phyloP scores from a whole-genome alignment of 352 stramenopile species.

The Phytophthora syringae region DNA sequence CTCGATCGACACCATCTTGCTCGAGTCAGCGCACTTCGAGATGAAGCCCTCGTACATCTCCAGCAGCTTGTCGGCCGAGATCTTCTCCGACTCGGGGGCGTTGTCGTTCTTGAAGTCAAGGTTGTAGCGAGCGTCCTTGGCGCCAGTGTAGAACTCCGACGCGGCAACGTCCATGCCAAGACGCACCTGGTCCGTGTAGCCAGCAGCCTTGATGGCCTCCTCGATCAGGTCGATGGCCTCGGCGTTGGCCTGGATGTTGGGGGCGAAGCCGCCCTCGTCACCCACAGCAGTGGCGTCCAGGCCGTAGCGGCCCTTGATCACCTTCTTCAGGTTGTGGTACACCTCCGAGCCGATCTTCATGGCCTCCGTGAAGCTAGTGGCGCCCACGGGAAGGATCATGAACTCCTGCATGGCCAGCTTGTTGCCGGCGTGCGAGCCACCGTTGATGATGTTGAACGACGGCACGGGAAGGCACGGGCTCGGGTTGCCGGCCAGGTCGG shows the following conservation, averaged over 20 bases:
- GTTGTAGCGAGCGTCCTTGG: conserved; percentile 96
- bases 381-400: conserved; percentile 97
- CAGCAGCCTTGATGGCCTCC: conserved; percentile 95
- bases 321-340: conserved; percentile 99
- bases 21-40: conserved; percentile 87
- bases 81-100: conserved; percentile 88
- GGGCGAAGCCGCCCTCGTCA: conserved; percentile 99
- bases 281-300: conserved; percentile 98
- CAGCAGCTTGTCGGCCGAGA: conserved; percentile 95
- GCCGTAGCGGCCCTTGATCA: conserved; percentile 99
- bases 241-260: conserved; percentile 96
- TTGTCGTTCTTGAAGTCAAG: conserved; percentile 98
- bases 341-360: conserved; percentile 99
- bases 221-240: conserved; percentile 98
- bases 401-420: conserved; percentile 99
- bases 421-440: conserved; percentile 98
- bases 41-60: conserved; percentile 96
- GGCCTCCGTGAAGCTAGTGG: conserved; percentile 91
- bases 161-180: conserved; percentile 98
- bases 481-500: conserved; percentile 97
- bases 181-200: conserved; percentile 96
- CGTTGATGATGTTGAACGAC: conserved; percentile 99
- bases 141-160: conserved; percentile 97
- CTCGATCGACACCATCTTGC: conserved; percentile 98
- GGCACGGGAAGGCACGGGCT: conserved; percentile 95